Evolutionary conservation across 768 basidiomycete species (phyloP).

Genomic region (Mycena epipterygia): DNA sequence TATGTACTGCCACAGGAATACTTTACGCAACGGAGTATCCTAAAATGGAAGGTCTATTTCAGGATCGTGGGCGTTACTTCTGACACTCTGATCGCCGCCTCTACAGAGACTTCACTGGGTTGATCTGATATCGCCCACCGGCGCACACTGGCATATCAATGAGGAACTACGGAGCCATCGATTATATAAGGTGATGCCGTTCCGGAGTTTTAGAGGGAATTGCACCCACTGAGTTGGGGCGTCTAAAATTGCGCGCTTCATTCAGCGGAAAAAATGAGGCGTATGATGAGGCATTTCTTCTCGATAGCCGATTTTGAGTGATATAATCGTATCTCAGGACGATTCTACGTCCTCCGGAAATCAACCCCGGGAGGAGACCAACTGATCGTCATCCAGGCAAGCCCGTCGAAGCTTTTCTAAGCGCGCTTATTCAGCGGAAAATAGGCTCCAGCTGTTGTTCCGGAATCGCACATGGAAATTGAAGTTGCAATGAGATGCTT

Average conservation of each 20-base stretch:
- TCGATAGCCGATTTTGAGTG: background rate
- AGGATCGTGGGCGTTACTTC: constrained; percentile 1
- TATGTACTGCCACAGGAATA: too few relatives aligned
- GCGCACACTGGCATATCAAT: background rate
- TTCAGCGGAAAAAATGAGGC: constrained; percentile 25
- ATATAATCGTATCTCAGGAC: constrained; percentile 12
- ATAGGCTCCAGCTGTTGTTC: constrained; percentile 21
- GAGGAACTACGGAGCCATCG: constrained; percentile 11
- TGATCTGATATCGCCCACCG: constrained; percentile 17
- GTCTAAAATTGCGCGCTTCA: constrained; percentile 2
- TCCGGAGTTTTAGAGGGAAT: background rate
- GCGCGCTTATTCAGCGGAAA: background rate
- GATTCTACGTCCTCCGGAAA: constrained; percentile 21
- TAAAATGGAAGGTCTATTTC: too few relatives aligned
- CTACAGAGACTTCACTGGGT: constrained; percentile 11
- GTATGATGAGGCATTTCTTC: background rate
- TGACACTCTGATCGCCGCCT: too few relatives aligned
- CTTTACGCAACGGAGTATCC: too few relatives aligned
- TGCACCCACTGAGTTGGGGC: background rate
- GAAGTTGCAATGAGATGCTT: background rate
- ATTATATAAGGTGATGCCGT: constrained; percentile 14
- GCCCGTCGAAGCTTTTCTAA: constrained; percentile 4
- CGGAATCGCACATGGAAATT: background rate
- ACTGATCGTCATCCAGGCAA: constrained; percentile 28
- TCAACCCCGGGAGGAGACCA: constrained; percentile 12